Conservation (phyloP, 331 rosid species). For the Spiraea crenata region DNA sequence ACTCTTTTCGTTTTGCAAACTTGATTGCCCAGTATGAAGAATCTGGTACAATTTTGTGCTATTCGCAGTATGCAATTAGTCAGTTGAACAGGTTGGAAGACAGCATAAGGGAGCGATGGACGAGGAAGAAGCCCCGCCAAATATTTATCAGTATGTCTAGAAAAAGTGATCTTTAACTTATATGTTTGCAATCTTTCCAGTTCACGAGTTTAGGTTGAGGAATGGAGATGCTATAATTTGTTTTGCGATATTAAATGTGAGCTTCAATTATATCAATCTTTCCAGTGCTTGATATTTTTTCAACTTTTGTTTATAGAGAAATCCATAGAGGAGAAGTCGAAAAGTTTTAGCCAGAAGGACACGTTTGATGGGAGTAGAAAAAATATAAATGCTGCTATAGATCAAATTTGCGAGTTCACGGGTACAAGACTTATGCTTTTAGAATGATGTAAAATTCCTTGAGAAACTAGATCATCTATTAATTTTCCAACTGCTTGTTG, state of each 20-base stretch:
- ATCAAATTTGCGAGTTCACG: constrained; percentile 82
- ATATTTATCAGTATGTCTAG: constrained; percentile 53
- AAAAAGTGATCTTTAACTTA: not conserved
- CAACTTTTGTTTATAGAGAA: constrained; percentile 49
- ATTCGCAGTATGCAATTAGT: constrained; percentile 76
- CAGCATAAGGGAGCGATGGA: constrained; percentile 93
- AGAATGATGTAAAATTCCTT: constrained; percentile 6
- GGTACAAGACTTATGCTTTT: constrained; percentile 44
- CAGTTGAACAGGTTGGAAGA: constrained; percentile 95
- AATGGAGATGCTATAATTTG: not conserved
- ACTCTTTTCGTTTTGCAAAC: not conserved
- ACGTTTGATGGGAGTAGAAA: constrained; percentile 90
- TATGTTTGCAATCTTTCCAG: not conserved
- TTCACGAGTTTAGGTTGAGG: constrained; percentile 2
- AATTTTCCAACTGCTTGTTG: constrained; percentile 26
- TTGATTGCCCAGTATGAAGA: not conserved
- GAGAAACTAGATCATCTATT: constrained; percentile 19
- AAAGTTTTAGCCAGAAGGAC: constrained; percentile 58
- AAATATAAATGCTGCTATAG: constrained; percentile 79
- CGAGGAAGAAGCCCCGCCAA: constrained; percentile 57
- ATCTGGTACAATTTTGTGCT: constrained; percentile 15
- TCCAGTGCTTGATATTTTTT: not conserved
- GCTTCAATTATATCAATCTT: not conserved
- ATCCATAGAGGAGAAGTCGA: constrained; percentile 62
- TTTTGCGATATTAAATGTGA: too few relatives aligned